Evolutionary conservation across 2,329 filamentous ascomycete genomes (phyloP), one percentile per base, ranked within the genome.

Genomic region (Hymenoscyphus occultus): DNA sequence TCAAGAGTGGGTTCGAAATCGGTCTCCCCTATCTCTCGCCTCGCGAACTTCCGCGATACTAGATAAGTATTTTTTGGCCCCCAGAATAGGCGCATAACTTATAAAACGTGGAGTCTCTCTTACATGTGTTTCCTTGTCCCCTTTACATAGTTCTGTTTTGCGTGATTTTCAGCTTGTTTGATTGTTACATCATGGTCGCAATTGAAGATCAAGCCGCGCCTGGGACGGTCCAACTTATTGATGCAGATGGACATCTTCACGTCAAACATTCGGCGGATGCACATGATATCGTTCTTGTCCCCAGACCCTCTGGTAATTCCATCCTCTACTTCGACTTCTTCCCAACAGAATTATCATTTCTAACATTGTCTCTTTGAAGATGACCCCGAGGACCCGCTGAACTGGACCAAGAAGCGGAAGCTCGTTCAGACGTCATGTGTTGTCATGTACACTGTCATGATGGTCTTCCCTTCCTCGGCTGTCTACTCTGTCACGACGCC

Each of bases 401-500:
- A 78, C 63, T 78, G 76, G 76, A 71, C 67, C 0, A 66, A 65
- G 19, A 65, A 64, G 7, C 71, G 77, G 13, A 78, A 78, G 65
- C 51, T 75, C 5, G 62, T 74, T 59, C 75, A 45, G 66, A 72
- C 51, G 62, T 68, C 59, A 64, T 74, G 68, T 57, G 71, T 63
- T 67, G 73, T 67, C 56, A 66, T 81, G 16, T 83, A 82, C 66
- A 80, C 78, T 0, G 76, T 81, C 45, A 80, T 80, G 73, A 78
- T 77, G 28, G 82, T 81, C 16, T 80, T 83, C 45, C 77, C 81
- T 9, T 77, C 77, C 31, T 77, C 81, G 1, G 77, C 80, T 13
- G 78, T 82, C 13, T 83, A 84, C 70, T 80, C 78, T 0, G 78
- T 83, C 22, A 76, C 83, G 5, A 78, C 79, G 2, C 79, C 80